Base-by-base conservation (phyloP, 306 rosid genomes). In the Prunus persica region DNA sequence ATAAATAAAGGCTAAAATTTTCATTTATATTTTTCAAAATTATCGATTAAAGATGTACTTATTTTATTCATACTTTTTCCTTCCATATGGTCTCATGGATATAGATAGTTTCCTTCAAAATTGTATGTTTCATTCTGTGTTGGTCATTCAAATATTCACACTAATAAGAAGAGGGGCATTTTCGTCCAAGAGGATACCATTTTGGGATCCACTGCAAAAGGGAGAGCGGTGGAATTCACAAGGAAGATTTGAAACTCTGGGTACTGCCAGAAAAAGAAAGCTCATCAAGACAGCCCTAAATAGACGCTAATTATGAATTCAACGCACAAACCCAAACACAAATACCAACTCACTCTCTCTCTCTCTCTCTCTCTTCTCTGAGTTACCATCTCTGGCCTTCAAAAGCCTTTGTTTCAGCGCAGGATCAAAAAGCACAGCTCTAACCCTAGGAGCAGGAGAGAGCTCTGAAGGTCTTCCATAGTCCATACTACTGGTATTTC, bases 191-290 rank as follows among this genome's bases (percentile, higher is more conserved):
- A 25, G 2, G 6, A 34, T 38, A 2, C 0, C 16, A 4, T 28
- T 62, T 11, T 1, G 4, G 96, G 93, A 93, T 82, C 65, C 65
- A 12, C 16, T 24, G 34, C 16, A 60, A 6, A 12, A 24, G 65
- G 65, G 65, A 60, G 34, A 85, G 96, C 95, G 98, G 98, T 47
- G 93, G 91, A 79, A 91, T 89, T 83, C 82, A 13, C 14, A 45
- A 11, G 28, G 80, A 86, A 81, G 89, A 84, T 79, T 86, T 80
- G 78, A 87, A 89, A 83, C 55, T 58, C 43, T 27, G 34, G 81
- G 73, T 38, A 68, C 5, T 45, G 65, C 75, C 72, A 34, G 57
- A 77, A 70, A 63, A 19, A 34, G 51, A 27, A 60, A 61, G 8
- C 22, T 6, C 49, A 47, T 18, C 25, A 74, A 47, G 62, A 32